Evolutionary conservation across 257 asterid species (phyloP), one percentile per base, ranked within the genome.

Genomic region (Handroanthus guayacan): DNA sequence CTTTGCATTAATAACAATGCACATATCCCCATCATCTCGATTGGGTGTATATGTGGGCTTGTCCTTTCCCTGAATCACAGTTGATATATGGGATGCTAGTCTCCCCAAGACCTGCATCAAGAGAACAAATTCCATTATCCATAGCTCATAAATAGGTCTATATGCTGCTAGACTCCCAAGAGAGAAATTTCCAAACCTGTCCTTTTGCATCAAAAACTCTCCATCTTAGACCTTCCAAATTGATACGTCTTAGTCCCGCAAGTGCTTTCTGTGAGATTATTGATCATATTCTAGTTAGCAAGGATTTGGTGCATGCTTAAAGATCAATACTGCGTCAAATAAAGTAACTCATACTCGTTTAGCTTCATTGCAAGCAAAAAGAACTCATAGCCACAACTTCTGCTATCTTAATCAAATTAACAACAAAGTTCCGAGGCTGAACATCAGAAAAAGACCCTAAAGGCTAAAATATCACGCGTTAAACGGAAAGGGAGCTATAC

Each of bases 31-130:
- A 5, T 89, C 95, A 25, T 95, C 98, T 5, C 85, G 78, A 60
- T 95, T 52, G 31, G 97, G 97, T 18, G 92, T 65, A 73, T 95
- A 92, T 2, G 89, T 95, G 13, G 99, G 99, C 84, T 92, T 95
- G 81, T 95, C 99, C 88, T 95, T 95, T 37, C 99, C 98, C 81
- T 91, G 99, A 86, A 95, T 86, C 75, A 92, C 97, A 55, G 94
- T 92, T 44, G 99, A 85, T 79, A 95, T 81, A 17, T 91, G 97
- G 7, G 99, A 89, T 71, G 99, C 98, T 55, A 92, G 86, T 82
- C 99, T 90, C 63, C 97, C 99, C 69, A 95, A 91, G 39, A 94
- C 94, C 98, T 92, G 79, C 34, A 80, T 69, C 75, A 60, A 67
- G 66, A 41, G 39, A 37, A 25, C 50, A 65, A 67, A 44, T 37